Evolutionary conservation across 2,329 filamentous ascomycete species (phyloP).

Genomic region (Geosmithia putterillii): DNA sequence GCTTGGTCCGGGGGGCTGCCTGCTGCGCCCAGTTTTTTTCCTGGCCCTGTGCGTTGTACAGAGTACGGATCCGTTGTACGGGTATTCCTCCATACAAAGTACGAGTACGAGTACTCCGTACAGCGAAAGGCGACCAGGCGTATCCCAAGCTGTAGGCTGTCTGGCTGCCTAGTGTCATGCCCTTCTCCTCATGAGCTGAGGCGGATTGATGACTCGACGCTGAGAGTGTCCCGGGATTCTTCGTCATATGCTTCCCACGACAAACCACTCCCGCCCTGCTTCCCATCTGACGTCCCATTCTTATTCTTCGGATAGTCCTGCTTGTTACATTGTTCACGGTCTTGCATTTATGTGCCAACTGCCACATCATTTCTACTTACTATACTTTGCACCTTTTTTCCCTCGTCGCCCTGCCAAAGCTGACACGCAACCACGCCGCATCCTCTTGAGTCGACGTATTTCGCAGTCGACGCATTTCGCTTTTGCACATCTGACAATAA

Average conservation of each 20-base stretch:
- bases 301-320: neutral
- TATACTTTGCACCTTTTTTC: neutral
- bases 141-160: too few relatives aligned
- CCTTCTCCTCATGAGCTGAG: constrained; percentile 2
- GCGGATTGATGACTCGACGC: constrained; percentile 3
- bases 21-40: neutral
- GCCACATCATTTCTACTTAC: neutral
- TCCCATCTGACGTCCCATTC: constrained; percentile 5
- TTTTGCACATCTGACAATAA: neutral
- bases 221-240: constrained; percentile 3
- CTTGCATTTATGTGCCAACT: neutral
- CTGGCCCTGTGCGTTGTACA: neutral
- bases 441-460: neutral
- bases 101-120: neutral
- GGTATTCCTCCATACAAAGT: too few relatives aligned
- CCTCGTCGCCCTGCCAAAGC: neutral
- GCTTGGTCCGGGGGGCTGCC: neutral
- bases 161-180: neutral
- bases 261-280: constrained; percentile 1
- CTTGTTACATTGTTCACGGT: neutral
- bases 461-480: neutral
- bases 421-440: neutral
- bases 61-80: too few relatives aligned
- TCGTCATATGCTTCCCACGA: constrained; percentile 1
- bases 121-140: too few relatives aligned